Percentiles rank a stretch among this genome's conserved stretches.
phyloP scores from a whole-genome alignment of 768 basidiomycete species.

The Kondoa malvinella region DNA sequence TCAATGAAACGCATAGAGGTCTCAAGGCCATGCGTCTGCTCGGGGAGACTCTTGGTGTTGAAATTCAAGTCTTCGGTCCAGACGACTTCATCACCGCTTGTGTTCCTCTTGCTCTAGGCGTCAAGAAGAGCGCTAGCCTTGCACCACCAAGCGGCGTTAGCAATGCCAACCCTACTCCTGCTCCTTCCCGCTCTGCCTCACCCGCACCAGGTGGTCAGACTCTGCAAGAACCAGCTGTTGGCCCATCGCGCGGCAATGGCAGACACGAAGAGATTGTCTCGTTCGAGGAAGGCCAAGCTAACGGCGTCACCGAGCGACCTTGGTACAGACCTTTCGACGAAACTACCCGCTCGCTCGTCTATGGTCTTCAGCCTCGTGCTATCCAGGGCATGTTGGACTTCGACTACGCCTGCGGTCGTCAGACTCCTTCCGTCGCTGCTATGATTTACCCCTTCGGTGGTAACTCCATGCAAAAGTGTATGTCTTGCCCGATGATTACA shows the following conservation, averaged over 20 bases:
- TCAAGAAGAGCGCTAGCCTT: slow-evolving; percentile 39
- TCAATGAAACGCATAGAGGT: slow-evolving; percentile 31
- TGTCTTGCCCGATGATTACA: background rate
- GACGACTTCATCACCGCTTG: slow-evolving; percentile 98
- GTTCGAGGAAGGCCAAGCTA: slow-evolving; percentile 44
- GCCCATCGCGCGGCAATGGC: slow-evolving; percentile 59
- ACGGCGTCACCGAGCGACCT: slow-evolving; percentile 42
- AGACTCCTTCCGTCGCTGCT: slow-evolving; percentile 79
- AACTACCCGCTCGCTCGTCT: slow-evolving; percentile 86
- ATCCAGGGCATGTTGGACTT: slow-evolving; percentile 99
- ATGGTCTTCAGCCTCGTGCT: slow-evolving; percentile 94
- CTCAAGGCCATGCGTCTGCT: slow-evolving; percentile 97
- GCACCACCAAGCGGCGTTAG: slow-evolving; percentile 25
- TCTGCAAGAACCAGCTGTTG: slow-evolving; percentile 44
- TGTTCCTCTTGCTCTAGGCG: slow-evolving; percentile 90
- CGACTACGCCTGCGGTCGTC: slow-evolving; percentile 90
- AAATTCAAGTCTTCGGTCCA: slow-evolving; percentile 85
- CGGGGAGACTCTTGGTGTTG: slow-evolving; percentile 86
- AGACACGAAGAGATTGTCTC: slow-evolving; percentile 72
- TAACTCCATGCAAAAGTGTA: slow-evolving; percentile 87
- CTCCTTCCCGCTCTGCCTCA: slow-evolving; percentile 33
- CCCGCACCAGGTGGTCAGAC: slow-evolving; percentile 41
- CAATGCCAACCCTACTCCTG: slow-evolving; percentile 36
- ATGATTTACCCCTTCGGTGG: slow-evolving; percentile 99
- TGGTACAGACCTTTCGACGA: slow-evolving; percentile 82